phyloP scores from a whole-genome alignment of 306 rosid species.

The Dryas octopetala region DNA sequence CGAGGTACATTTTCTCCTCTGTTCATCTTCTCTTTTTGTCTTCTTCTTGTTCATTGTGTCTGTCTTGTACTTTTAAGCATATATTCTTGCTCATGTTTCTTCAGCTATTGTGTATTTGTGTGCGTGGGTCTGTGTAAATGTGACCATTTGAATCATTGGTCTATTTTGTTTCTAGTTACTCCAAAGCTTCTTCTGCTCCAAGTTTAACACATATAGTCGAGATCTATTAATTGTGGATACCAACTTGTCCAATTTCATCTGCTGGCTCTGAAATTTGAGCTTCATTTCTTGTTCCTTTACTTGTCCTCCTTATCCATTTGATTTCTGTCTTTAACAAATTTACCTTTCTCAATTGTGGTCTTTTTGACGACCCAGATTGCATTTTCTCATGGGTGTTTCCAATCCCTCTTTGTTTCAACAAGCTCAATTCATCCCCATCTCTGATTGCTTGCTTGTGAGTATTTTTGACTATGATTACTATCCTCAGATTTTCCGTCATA shows the following conservation, averaged over 20 bases:
- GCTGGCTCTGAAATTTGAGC: neutral
- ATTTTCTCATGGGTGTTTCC: conserved; percentile 10
- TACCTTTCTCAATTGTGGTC: neutral
- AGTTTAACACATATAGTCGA: neutral
- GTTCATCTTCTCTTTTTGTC: conserved; percentile 19
- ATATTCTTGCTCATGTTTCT: neutral
- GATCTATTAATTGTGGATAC: neutral
- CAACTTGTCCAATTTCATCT: neutral
- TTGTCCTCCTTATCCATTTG: neutral
- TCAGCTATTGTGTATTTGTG: neutral
- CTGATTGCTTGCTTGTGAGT: neutral
- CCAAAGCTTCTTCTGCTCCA: neutral
- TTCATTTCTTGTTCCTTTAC: neutral
- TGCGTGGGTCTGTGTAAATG: neutral
- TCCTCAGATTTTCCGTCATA: neutral
- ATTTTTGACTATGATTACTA: neutral
- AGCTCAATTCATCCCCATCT: neutral
- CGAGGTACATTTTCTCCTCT: conserved; percentile 41
- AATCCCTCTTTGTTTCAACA: neutral
- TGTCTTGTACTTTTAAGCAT: conserved; percentile 1
- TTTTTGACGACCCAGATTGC: neutral
- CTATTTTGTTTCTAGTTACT: neutral
- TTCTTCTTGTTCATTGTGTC: conserved; percentile 17
- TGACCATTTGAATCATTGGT: neutral
- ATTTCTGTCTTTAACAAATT: neutral